Conservation (phyloP, 2,329 filamentous ascomycete species). For the Paradendryphiella salina region DNA sequence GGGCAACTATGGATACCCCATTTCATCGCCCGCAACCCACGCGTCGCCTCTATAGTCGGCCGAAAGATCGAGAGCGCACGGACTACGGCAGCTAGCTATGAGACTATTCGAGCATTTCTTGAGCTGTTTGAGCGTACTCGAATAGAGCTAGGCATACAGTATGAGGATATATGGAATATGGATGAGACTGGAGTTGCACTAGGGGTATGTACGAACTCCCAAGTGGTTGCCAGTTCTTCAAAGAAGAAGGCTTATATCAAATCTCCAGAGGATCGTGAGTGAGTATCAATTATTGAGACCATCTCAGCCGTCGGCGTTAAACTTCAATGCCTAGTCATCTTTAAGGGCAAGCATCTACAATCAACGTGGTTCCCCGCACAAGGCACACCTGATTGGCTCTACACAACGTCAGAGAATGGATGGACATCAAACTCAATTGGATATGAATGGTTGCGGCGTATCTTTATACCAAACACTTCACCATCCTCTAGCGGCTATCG, state of each 20-base stretch:
- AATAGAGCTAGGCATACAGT: no score
- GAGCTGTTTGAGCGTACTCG: constrained; percentile 15
- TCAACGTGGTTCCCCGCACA: constrained; percentile 15
- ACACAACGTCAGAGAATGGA: constrained; percentile 17
- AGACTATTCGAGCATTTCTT: constrained; percentile 15
- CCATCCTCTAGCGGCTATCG: not conserved
- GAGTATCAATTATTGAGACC: constrained; percentile 21
- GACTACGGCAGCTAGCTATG: constrained; percentile 11
- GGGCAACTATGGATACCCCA: constrained; percentile 15
- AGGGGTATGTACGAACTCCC: no score
- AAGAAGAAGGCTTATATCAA: constrained; percentile 21
- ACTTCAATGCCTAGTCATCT: constrained; percentile 18
- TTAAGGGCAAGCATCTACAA: constrained; percentile 23
- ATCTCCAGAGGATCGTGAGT: constrained; percentile 23
- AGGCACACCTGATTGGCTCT: constrained; percentile 13
- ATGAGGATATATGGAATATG: no score
- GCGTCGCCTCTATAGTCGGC: constrained; percentile 17
- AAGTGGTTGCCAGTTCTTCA: no score
- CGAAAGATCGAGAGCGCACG: constrained; percentile 9
- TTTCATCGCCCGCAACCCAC: constrained; percentile 20
- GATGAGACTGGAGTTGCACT: no score
- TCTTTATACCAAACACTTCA: no score
- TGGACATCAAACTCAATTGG: constrained; percentile 18
- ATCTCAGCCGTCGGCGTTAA: constrained; percentile 13
- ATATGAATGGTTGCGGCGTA: constrained; percentile 6